Conservation (phyloP, 2,329 filamentous ascomycete species). For the Aspergillus felis region DNA sequence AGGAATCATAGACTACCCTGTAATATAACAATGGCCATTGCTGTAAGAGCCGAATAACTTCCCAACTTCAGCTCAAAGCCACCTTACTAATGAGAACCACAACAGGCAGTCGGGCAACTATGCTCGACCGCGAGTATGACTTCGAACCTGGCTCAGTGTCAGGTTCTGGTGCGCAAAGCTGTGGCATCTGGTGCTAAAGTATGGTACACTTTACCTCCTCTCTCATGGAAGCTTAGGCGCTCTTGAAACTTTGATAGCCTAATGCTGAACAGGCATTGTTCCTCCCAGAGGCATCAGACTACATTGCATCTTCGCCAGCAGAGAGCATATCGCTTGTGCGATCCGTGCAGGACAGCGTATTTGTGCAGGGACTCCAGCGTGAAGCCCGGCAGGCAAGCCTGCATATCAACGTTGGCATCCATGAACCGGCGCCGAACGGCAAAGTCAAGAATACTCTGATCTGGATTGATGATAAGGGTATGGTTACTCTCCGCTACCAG, state of each 20-base stretch:
- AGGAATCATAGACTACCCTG: not conserved
- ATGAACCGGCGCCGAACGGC: constrained; percentile 60
- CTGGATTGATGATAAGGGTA: constrained; percentile 61
- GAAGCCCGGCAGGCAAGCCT: constrained; percentile 62
- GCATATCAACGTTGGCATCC: constrained; percentile 81
- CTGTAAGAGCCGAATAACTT: constrained; percentile 16
- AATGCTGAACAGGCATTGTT: constrained; percentile 63
- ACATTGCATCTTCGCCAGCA: constrained; percentile 67
- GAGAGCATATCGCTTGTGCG: constrained; percentile 69
- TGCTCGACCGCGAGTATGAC: constrained; percentile 76
- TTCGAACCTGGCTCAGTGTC: constrained; percentile 77
- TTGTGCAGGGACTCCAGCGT: constrained; percentile 69
- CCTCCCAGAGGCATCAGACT: constrained; percentile 87
- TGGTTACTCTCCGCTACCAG: constrained; percentile 66
- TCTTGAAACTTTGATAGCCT: not conserved
- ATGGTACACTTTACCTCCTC: not conserved
- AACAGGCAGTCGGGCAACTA: constrained; percentile 81
- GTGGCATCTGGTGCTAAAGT: constrained; percentile 75
- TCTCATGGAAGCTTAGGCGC: not conserved
- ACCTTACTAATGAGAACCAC: constrained; percentile 8
- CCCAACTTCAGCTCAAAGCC: not conserved
- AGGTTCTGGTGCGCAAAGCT: constrained; percentile 67
- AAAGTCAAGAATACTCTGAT: constrained; percentile 62
- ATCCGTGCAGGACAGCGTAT: constrained; percentile 62
- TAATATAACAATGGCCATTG: constrained; percentile 23